Percentiles rank a stretch among this genome's conserved stretches.
phyloP scores from a whole-genome alignment of 192 early-diverging fungal species.

The Rhizoclosmatium globosum region DNA sequence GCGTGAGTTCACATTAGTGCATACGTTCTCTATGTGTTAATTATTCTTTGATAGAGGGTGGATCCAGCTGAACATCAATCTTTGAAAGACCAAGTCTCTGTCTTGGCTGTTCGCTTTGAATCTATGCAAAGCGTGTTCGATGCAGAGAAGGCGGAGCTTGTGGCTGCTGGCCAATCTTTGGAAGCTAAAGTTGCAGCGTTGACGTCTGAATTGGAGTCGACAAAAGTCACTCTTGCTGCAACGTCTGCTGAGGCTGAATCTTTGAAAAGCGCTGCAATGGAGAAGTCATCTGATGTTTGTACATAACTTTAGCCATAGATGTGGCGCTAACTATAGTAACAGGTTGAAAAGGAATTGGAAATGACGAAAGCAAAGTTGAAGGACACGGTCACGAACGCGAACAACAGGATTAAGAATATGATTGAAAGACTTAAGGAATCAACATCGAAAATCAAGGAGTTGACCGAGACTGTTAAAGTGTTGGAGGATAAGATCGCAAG shows the following conservation, averaged over 20 bases:
- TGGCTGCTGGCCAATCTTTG: not conserved
- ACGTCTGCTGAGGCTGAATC: not conserved
- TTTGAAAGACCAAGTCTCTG: conserved; percentile 63
- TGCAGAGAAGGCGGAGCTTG: conserved; percentile 18
- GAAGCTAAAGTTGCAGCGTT: conserved; percentile 14
- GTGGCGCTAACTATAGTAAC: not conserved
- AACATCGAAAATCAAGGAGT: conserved; percentile 34
- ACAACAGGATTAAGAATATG: conserved; percentile 36
- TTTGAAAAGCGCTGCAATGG: not conserved
- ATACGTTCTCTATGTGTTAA: not conserved
- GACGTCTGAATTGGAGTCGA: not conserved
- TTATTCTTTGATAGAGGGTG: conserved; percentile 56
- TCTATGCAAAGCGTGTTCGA: conserved; percentile 20
- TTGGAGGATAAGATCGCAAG: conserved; percentile 9
- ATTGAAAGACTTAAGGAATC: conserved; percentile 33
- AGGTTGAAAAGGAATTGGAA: not conserved
- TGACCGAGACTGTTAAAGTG: conserved; percentile 15
- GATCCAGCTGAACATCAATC: conserved; percentile 81
- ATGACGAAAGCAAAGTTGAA: conserved; percentile 16
- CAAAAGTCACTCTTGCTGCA: not conserved
- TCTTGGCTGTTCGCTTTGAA: conserved; percentile 39
- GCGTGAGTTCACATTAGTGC: conserved; percentile 28
- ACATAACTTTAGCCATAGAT: not conserved
- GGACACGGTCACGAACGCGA: conserved; percentile 27
- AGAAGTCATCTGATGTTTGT: not conserved